Evolutionary conservation across 1,284 basidiomycete species (phyloP).

Genomic region (Tilletia setariae): DNA sequence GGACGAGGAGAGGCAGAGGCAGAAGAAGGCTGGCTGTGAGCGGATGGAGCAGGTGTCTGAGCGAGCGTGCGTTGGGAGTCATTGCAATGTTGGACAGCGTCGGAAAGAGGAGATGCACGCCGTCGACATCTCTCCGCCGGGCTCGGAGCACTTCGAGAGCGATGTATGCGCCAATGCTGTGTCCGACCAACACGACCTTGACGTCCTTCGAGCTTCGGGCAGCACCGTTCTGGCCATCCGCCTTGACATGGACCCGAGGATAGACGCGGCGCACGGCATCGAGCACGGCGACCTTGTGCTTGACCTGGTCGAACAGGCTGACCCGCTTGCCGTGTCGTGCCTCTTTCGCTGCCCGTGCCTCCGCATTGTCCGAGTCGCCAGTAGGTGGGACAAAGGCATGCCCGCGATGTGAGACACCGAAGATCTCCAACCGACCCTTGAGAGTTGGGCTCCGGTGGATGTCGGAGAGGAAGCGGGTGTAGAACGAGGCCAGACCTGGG

Average conservation of each 20-base stretch:
- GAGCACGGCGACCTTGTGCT: slow-evolving; percentile 35
- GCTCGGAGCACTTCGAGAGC: slow-evolving; percentile 28
- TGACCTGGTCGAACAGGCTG: slow-evolving; percentile 32
- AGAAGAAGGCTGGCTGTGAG: slow-evolving; percentile 20
- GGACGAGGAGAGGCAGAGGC: slow-evolving; percentile 27
- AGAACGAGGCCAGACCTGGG: slow-evolving; percentile 38
- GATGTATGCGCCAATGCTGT: slow-evolving; percentile 43
- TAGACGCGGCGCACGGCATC: slow-evolving; percentile 28
- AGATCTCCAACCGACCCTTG: slow-evolving; percentile 30
- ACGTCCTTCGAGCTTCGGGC: slow-evolving; percentile 15
- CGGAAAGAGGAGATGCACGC: slow-evolving; percentile 39
- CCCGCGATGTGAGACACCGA: slow-evolving; percentile 36
- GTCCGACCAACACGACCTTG: slow-evolving; percentile 36
- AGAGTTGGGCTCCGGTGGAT: slow-evolving; percentile 16
- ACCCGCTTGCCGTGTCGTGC: slow-evolving; percentile 7
- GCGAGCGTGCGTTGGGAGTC: slow-evolving; percentile 33
- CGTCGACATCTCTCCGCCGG: slow-evolving; percentile 26
- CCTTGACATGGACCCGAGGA: slow-evolving; percentile 3
- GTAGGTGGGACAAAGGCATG: slow-evolving; percentile 32
- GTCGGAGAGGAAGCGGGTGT: slow-evolving; percentile 33
- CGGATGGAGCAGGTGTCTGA: slow-evolving; percentile 26
- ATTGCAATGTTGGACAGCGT: slow-evolving; percentile 35
- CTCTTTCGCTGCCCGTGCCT: not conserved
- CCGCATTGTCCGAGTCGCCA: slow-evolving; percentile 24
- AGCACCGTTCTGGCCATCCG: not conserved